These are phyloP conservation scores for Fusarium sulawesiense DNA, from an alignment of 2,329 filamentous ascomycete species.

Conservation along the genomic window DNA sequence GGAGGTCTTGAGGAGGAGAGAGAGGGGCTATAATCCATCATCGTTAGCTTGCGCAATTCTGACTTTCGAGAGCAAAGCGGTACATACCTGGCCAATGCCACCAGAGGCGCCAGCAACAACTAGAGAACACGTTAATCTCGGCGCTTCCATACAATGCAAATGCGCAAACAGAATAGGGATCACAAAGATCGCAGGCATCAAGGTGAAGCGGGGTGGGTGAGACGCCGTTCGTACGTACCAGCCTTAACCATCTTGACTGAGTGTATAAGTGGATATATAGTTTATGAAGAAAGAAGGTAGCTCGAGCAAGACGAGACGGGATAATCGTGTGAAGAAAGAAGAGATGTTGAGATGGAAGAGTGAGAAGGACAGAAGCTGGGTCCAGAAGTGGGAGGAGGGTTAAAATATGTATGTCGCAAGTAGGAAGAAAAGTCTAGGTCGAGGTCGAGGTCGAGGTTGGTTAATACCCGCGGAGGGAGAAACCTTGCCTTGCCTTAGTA, in stretches of 20 bases:
- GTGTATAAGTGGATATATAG: slow-evolving; percentile 27
- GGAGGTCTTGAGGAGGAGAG: slow-evolving; percentile 92
- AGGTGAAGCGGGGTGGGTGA: slow-evolving; percentile 43
- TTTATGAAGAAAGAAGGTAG: slow-evolving; percentile 7
- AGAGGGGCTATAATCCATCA: slow-evolving; percentile 76
- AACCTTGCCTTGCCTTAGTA: not conserved
- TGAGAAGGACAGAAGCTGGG: slow-evolving; percentile 13
- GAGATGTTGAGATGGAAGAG: slow-evolving; percentile 14
- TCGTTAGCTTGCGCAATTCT: slow-evolving; percentile 25
- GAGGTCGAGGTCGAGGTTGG: slow-evolving; percentile 29
- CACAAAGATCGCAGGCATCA: not conserved
- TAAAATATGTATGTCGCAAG: slow-evolving; percentile 32
- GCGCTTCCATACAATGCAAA: not conserved
- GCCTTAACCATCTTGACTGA: slow-evolving; percentile 68
- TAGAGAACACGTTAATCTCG: slow-evolving; percentile 47
- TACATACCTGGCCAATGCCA: slow-evolving; percentile 93
- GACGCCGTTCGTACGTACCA: slow-evolving; percentile 57
- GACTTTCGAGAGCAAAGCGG: slow-evolving; percentile 1
- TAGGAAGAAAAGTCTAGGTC: slow-evolving; percentile 21
- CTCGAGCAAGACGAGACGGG: slow-evolving; percentile 12
- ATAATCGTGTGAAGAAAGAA: slow-evolving; percentile 8
- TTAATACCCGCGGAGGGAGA: slow-evolving; percentile 23
- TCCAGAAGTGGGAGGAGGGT: slow-evolving; percentile 40
- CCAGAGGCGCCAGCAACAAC: slow-evolving; percentile 95
- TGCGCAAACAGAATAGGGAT: not conserved